Conservation (phyloP, 2,329 filamentous ascomycete genomes). For the Arthrinium phaeospermum region DNA sequence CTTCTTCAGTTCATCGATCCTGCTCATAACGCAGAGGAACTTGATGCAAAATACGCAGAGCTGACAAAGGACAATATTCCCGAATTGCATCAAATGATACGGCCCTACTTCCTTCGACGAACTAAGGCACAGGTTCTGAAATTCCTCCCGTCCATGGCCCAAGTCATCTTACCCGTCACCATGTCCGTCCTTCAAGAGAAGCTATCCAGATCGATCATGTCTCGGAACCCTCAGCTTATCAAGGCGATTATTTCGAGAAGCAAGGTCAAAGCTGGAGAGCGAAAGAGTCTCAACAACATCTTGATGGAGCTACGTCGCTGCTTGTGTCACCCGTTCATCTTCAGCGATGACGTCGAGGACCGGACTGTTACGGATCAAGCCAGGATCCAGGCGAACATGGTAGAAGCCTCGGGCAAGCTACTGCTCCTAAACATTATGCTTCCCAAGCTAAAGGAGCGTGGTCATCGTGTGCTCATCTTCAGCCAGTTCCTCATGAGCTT, state of each 20-base stretch:
- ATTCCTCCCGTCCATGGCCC: slow-evolving; percentile 89
- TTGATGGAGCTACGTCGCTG: slow-evolving; percentile 94
- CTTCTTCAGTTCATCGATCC: slow-evolving; percentile 92
- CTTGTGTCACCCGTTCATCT: slow-evolving; percentile 94
- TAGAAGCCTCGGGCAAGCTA: slow-evolving; percentile 91
- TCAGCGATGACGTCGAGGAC: slow-evolving; percentile 90
- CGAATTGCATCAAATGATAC: slow-evolving; percentile 82
- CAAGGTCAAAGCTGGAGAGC: slow-evolving; percentile 71
- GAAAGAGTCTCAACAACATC: slow-evolving; percentile 88
- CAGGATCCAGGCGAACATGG: slow-evolving; percentile 76
- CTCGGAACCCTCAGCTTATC: slow-evolving; percentile 88
- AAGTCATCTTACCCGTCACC: slow-evolving; percentile 94
- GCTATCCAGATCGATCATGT: slow-evolving; percentile 90
- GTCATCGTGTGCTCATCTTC: slow-evolving; percentile 92
- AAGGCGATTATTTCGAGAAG: slow-evolving; percentile 79
- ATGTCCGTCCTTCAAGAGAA: slow-evolving; percentile 95
- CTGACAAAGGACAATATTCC: slow-evolving; percentile 83
- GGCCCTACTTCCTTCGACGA: slow-evolving; percentile 71
- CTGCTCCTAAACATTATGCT: slow-evolving; percentile 84
- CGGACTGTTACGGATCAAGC: slow-evolving; percentile 61
- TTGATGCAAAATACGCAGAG: slow-evolving; percentile 79
- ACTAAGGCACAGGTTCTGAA: slow-evolving; percentile 92
- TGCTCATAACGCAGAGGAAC: slow-evolving; percentile 67
- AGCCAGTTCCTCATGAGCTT: slow-evolving; percentile 93
- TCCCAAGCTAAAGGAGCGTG: slow-evolving; percentile 82